These are phyloP conservation scores for Jacaranda mimosifolia DNA, from an alignment of 257 asterid species.

Conservation along the genomic window DNA sequence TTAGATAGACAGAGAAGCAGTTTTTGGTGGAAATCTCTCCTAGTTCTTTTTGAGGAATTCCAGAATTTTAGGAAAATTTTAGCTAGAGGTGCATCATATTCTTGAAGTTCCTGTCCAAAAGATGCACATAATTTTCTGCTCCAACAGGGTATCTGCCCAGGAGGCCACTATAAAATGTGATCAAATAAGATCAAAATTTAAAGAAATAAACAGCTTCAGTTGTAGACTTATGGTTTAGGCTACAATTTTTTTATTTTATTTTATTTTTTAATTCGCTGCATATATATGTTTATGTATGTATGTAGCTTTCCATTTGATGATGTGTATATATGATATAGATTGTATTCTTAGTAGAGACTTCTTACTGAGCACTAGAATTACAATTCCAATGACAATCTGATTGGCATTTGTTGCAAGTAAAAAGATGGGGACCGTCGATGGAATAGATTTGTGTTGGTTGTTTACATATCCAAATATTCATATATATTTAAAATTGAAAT, in stretches of 20 bases:
- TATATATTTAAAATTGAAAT: too few relatives aligned
- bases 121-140: background rate
- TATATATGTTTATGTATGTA: background rate
- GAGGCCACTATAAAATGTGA: too few relatives aligned
- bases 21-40: slow-evolving; percentile 1
- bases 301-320: too few relatives aligned
- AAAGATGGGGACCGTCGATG: too few relatives aligned
- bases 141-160: background rate
- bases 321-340: background rate
- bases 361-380: slow-evolving; percentile 13
- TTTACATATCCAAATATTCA: too few relatives aligned
- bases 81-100: background rate
- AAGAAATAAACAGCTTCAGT: slow-evolving; percentile 21
- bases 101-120: slow-evolving; percentile 5
- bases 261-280: slow-evolving; percentile 23
- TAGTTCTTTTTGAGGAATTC: slow-evolving; percentile 6
- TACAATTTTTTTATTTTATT: slow-evolving; percentile 12
- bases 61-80: background rate
- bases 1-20: background rate
- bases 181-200: slow-evolving; percentile 1
- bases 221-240: slow-evolving; percentile 30
- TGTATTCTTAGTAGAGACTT: slow-evolving; percentile 12
- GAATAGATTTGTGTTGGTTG: too few relatives aligned
- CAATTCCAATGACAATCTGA: slow-evolving; percentile 12
- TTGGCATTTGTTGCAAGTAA: background rate